Base-by-base conservation (phyloP, 1,139 yeast species). In the Yamadazyma kanchanaburiensis region DNA sequence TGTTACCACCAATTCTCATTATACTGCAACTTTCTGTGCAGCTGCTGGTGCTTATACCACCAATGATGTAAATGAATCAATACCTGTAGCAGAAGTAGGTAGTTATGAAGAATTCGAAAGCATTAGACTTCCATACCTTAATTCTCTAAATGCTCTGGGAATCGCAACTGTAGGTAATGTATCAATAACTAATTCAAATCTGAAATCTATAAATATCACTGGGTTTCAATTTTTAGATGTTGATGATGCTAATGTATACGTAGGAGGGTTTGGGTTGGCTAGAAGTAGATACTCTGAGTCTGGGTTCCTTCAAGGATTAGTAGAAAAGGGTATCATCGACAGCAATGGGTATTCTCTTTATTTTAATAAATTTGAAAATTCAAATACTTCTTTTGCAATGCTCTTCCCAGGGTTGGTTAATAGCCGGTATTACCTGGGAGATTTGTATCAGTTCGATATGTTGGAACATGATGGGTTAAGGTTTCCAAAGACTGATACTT, bases 391-490 rank as follows among this genome's bases (percentile, higher is more conserved):
- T 21, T 37, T 28, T 31, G 47, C 43, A 14, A 41, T 39, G 20
- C 47, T 82, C 12, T 49, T 80, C n/a, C 61, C 80, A 2, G 89
- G 89, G 10, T 75, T 72, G 3, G 74, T 81, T 6, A 74, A 78
- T 43, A 55, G 63, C 6, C 54, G 60, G 24, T 62, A 64, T 31
- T 73, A 51, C 39, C 40, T 46, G 3, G 83, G 78, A 1, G 61
- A 65, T 18, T 49, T 80, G 7, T 65, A 65, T 23, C 51, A 59
- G 24, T 80, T 67, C 45, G 64, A 71, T 27, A 68, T 70, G 46
- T 46, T 79, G 3, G 63, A 58, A 22, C 38, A 46, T 27, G 34
- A 37, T 3, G 67, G 64, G 5, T 34, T 35, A 9, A 62, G 69
- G 37, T 51, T 43, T 16, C 32, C 58, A 6, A 30, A 35, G 4